Percentiles rank a stretch among this genome's conserved stretches.
These are phyloP conservation scores for Mycena maculata DNA, from an alignment of 768 basidiomycete genomes.

Conservation along the genomic window DNA sequence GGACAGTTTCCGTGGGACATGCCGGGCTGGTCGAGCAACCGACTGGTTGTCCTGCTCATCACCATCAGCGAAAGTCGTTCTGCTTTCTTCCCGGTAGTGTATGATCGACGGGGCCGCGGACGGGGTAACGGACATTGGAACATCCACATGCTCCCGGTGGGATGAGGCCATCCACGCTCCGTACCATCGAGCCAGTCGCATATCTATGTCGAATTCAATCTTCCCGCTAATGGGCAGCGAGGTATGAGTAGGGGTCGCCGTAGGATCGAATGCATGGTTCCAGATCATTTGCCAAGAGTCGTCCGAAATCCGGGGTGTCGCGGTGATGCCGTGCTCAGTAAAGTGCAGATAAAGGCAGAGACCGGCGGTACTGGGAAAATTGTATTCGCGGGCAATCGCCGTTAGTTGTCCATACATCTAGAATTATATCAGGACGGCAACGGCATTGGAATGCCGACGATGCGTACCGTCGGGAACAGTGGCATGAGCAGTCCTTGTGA, in stretches of 20 bases:
- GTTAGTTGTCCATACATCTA: conserved; percentile 83
- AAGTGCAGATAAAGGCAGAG: conserved; percentile 84
- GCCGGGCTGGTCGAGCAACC: conserved; percentile 53
- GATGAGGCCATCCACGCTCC: conserved; percentile 72
- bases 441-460: conserved; percentile 1
- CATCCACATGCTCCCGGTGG: conserved; percentile 55
- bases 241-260: conserved; percentile 42
- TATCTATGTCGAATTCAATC: conserved; percentile 90
- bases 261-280: conserved; percentile 66
- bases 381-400: conserved; percentile 85
- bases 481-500: conserved; percentile 81
- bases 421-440: conserved; percentile 14
- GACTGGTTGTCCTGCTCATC: conserved; percentile 52
- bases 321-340: conserved; percentile 62
- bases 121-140: conserved; percentile 51
- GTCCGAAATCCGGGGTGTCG: conserved; percentile 80
- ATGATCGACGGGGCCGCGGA: conserved; percentile 56
- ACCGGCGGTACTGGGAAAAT: conserved; percentile 80
- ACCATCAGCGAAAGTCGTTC: conserved; percentile 56
- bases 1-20: conserved; percentile 74
- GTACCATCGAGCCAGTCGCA: conserved; percentile 82
- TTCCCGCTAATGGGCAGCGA: conserved; percentile 76
- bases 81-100: conserved; percentile 68
- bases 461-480: conserved; percentile 73
- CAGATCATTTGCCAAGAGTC: conserved; percentile 83